Conservation (phyloP, 768 basidiomycete genomes). For the Phaeotremella skinneri region DNA sequence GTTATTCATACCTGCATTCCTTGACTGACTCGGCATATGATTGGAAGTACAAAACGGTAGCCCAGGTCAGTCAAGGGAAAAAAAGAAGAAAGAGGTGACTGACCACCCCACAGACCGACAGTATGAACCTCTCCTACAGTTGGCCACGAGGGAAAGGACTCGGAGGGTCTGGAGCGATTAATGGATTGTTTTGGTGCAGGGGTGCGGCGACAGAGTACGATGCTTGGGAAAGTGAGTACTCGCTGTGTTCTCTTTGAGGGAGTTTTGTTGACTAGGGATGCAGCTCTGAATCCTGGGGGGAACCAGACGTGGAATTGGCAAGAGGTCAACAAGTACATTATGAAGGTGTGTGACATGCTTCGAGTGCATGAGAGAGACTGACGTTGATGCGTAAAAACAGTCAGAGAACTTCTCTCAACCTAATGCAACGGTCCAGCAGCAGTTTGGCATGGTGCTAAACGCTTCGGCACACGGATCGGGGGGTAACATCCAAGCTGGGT, state of each 20-base stretch:
- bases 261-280: slow-evolving; percentile 4
- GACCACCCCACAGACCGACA: slow-evolving; percentile 20
- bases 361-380: slow-evolving; percentile 58
- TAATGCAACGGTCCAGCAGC: slow-evolving; percentile 50
- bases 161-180: slow-evolving; percentile 68
- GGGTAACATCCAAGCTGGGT: slow-evolving; percentile 61
- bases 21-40: slow-evolving; percentile 37
- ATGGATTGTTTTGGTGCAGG: slow-evolving; percentile 62
- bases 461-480: slow-evolving; percentile 57
- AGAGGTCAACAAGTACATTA: slow-evolving; percentile 46
- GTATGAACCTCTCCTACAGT: slow-evolving; percentile 26
- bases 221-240: slow-evolving; percentile 39
- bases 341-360: slow-evolving; percentile 46
- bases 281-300: slow-evolving; percentile 51
- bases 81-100: background rate
- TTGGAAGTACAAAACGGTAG: slow-evolving; percentile 41
- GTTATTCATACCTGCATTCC: slow-evolving; percentile 34
- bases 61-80: slow-evolving; percentile 28
- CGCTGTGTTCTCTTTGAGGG: background rate
- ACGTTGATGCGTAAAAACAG: slow-evolving; percentile 57
- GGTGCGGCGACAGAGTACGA: slow-evolving; percentile 33
- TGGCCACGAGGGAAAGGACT: slow-evolving; percentile 68
- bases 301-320: slow-evolving; percentile 45
- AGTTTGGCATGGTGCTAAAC: slow-evolving; percentile 57
- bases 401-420: slow-evolving; percentile 63